Conservation (phyloP, 2,329 filamentous ascomycete species). For the Graphium sp. region DNA sequence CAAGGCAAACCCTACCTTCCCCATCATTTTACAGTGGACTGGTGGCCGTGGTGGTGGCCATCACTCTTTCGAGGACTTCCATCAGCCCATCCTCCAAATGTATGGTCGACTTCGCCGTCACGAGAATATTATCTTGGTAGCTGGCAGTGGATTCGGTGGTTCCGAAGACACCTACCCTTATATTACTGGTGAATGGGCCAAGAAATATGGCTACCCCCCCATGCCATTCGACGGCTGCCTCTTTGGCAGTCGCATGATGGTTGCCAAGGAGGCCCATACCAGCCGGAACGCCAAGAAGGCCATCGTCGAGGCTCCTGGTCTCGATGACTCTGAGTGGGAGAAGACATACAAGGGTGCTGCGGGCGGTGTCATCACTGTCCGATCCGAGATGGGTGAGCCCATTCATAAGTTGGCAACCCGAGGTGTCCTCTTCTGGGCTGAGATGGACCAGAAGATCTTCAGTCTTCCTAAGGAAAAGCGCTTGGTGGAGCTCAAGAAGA, state of each 20-base stretch:
- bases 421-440: conserved; percentile 91
- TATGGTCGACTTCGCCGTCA: conserved; percentile 75
- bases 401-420: conserved; percentile 98
- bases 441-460: conserved; percentile 99
- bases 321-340: conserved; percentile 76
- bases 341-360: conserved; percentile 83
- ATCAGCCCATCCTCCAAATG: conserved; percentile 80
- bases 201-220: conserved; percentile 67
- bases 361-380: conserved; percentile 88
- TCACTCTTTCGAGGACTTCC: conserved; percentile 92
- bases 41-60: conserved; percentile 87
- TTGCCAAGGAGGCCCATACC: conserved; percentile 80
- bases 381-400: conserved; percentile 98
- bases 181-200: conserved; percentile 78
- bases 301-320: conserved; percentile 70
- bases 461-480: conserved; percentile 89
- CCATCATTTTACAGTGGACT: conserved; percentile 89
- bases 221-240: conserved; percentile 92
- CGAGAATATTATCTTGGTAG: conserved; percentile 75
- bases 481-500: conserved; percentile 72
- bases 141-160: conserved; percentile 82
- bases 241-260: conserved; percentile 90
- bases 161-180: conserved; percentile 86
- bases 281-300: conserved; percentile 78
- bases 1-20: conserved; percentile 84